A percentile compares a stretch with the other conserved stretches of the same genome.
These are phyloP conservation scores for Xerocomellus chrysenteron DNA, from an alignment of 768 basidiomycete genomes.

Conservation along the genomic window DNA sequence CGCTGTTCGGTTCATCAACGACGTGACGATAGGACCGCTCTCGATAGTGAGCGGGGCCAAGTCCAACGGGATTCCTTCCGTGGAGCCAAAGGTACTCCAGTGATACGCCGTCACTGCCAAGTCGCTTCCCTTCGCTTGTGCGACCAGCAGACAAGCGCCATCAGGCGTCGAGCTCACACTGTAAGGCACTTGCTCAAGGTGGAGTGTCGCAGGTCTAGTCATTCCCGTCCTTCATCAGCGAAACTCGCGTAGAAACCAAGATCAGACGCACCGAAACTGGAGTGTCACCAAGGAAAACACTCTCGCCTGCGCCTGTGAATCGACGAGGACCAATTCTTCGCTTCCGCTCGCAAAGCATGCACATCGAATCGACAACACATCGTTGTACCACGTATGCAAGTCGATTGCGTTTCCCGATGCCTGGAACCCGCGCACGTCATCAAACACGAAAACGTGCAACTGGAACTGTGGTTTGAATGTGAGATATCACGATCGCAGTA, in stretches of 20 bases:
- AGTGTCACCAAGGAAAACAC: slow-evolving; percentile 38
- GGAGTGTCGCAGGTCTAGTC: too few species aligned
- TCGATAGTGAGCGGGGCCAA: slow-evolving; percentile 28
- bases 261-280: too few species aligned
- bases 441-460: slow-evolving; percentile 48
- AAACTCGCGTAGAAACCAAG: too few species aligned
- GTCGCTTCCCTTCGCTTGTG: slow-evolving; percentile 19
- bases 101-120: slow-evolving; percentile 44
- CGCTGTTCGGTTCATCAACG: slow-evolving; percentile 41
- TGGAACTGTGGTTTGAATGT: slow-evolving; percentile 23
- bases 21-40: slow-evolving; percentile 38
- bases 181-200: too few species aligned
- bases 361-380: slow-evolving; percentile 26
- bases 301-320: slow-evolving; percentile 41
- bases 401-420: slow-evolving; percentile 41
- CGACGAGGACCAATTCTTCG: slow-evolving; percentile 54
- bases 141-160: slow-evolving; percentile 49
- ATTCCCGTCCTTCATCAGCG: too few species aligned
- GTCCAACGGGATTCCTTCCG: slow-evolving; percentile 41
- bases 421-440: slow-evolving; percentile 14
- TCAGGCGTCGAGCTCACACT: slow-evolving; percentile 47
- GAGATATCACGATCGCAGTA: rapidly evolving
- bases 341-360: slow-evolving; percentile 47
- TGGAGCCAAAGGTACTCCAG: slow-evolving; percentile 56
- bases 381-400: slow-evolving; percentile 44